A percentile compares a stretch with the other conserved stretches of the same genome.
Evolutionary conservation across 768 basidiomycete genomes (phyloP).

Genomic region (Tulasnella sp.): DNA sequence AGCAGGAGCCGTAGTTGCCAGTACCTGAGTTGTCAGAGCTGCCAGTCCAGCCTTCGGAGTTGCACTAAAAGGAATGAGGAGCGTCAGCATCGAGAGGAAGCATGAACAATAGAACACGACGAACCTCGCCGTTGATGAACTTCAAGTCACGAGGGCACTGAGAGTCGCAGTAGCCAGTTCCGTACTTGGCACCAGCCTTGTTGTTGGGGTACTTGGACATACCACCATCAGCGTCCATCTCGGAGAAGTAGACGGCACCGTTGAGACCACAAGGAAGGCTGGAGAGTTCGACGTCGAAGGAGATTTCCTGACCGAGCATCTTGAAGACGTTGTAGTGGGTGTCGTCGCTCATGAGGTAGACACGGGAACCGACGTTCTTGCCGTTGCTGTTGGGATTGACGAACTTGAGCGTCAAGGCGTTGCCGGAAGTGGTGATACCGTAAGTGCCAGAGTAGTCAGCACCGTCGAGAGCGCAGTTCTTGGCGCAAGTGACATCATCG

Average conservation of each 20-base stretch:
- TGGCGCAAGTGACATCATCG: slow-evolving; percentile 48
- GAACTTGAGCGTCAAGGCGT: slow-evolving; percentile 30
- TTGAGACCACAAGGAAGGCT: slow-evolving; percentile 58
- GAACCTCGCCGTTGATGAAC: slow-evolving; percentile 55
- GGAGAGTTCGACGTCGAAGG: slow-evolving; percentile 58
- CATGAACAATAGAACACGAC: slow-evolving; percentile 28
- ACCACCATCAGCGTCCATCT: slow-evolving; percentile 60
- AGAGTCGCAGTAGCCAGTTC: slow-evolving; percentile 64
- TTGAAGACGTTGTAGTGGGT: slow-evolving; percentile 50
- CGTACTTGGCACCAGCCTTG: slow-evolving; percentile 57
- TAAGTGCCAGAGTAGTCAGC: slow-evolving; percentile 32
- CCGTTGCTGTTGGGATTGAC: slow-evolving; percentile 19
- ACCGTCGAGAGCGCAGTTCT: slow-evolving; percentile 41
- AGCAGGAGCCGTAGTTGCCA: slow-evolving; percentile 52
- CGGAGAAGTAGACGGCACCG: slow-evolving; percentile 57
- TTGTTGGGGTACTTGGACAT: slow-evolving; percentile 49
- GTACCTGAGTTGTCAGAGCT: slow-evolving; percentile 45
- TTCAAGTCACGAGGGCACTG: slow-evolving; percentile 59
- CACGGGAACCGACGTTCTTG: slow-evolving; percentile 31
- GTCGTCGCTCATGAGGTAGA: slow-evolving; percentile 50
- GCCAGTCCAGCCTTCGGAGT: slow-evolving; percentile 45
- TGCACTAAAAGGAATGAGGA: slow-evolving; percentile 42
- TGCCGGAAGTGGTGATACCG: slow-evolving; percentile 30
- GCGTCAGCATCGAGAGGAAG: neutral
- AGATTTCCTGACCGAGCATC: slow-evolving; percentile 54